Evolutionary conservation across 345 rosid species (phyloP), one percentile per base, ranked within the genome.

Genomic region (Arabis hirsuta): DNA sequence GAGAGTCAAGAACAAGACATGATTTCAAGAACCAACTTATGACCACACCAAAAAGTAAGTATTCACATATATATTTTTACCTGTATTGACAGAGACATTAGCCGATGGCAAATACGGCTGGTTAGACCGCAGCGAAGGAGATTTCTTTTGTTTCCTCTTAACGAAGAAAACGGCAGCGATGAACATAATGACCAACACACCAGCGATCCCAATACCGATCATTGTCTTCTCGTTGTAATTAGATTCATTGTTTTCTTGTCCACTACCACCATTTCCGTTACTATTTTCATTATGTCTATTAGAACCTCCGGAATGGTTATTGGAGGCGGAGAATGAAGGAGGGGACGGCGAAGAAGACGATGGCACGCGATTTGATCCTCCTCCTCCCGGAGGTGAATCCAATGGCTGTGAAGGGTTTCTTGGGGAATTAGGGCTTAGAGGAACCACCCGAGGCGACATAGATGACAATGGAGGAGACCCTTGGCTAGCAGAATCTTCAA

Each of bases 21-120:
- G 27, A 46, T 13, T 47, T 43, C 83, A 59, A 51, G 7, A 73
- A 51, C 47, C 73, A 51, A 42, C n/a, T 16, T 14, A 67, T 32
- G 61, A 22, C 7, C 16, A 61, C 13, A 12, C 9, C 9, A 44
- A 48, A 9, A 63, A 20, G 56, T 3, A 58, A 10, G 50, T 2
- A 5, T 3, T 2, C 4, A 24, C 26, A 7, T 42, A 4, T 42
- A 3, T 45, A 0, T 52, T 27, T 20, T 32, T 79, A 86, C 91
- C 91, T 47, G 87, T 43, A 57, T 83, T 67, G 9, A 73, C 69
- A 16, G 85, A 29, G 59, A 83, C 80, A 76, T 56, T 77, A 48
- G 63, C 71, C 9, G 75, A 64, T 9, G 89, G 85, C 58, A 76
- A 68, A 72, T 84, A 81, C 20, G 34, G 53, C 42, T 73, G 63